Evolutionary conservation across 306 rosid species (phyloP).

Genomic region (Prinsepia uniflora): DNA sequence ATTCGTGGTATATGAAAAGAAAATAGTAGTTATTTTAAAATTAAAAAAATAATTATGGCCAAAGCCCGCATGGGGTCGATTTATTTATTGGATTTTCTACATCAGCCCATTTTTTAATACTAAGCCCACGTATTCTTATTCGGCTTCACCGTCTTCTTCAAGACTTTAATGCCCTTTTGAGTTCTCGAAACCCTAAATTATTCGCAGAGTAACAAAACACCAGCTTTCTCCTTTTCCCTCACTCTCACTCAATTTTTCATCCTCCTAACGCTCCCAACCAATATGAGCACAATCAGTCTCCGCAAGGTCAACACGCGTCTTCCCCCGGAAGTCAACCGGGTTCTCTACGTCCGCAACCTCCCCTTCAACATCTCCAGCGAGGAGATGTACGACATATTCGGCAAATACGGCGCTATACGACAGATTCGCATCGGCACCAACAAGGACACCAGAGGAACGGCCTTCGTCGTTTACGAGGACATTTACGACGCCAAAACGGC

Average conservation of each 20-base stretch:
- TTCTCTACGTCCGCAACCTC: slow-evolving; percentile 77
- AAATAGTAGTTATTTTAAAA: too few species aligned
- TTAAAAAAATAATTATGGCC: too few species aligned
- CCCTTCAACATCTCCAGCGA: slow-evolving; percentile 97
- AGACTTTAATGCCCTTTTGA: background rate
- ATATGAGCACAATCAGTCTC: slow-evolving; percentile 85
- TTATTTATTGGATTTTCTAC: background rate
- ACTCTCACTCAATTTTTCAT: background rate
- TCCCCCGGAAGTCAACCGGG: slow-evolving; percentile 96
- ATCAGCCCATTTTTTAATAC: background rate
- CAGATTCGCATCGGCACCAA: slow-evolving; percentile 89
- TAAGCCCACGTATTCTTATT: background rate
- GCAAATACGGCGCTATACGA: slow-evolving; percentile 94
- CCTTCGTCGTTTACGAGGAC: slow-evolving; percentile 95
- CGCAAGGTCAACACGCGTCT: slow-evolving; percentile 87
- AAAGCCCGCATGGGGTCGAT: too few species aligned
- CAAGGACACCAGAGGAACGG: slow-evolving; percentile 97
- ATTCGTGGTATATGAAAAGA: too few species aligned
- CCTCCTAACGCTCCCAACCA: background rate
- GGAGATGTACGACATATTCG: slow-evolving; percentile 98
- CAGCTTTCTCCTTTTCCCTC: background rate
- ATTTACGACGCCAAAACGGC: slow-evolving; percentile 98
- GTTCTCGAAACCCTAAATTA: background rate
- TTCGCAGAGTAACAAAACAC: background rate
- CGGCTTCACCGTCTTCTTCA: background rate